These are phyloP conservation scores for Sugiyamaella xylanicola DNA, from an alignment of 1,139 yeast species.

Conservation along the genomic window DNA sequence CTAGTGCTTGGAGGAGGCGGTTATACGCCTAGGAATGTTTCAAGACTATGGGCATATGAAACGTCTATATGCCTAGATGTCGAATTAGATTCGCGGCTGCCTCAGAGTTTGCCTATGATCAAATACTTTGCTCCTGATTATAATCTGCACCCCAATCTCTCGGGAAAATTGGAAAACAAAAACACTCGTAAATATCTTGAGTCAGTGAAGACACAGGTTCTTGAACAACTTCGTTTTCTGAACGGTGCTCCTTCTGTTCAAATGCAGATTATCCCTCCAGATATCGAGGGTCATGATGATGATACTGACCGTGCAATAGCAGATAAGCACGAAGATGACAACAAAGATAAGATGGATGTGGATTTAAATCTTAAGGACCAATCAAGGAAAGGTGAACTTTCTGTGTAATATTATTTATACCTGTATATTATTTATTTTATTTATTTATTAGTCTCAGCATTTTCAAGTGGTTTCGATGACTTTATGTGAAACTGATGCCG, in stretches of 20 bases:
- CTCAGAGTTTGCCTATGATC: slow-evolving; percentile 77
- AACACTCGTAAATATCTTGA: slow-evolving; percentile 84
- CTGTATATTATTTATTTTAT: not conserved
- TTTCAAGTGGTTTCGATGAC: not conserved
- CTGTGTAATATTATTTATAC: not conserved
- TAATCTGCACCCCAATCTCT: slow-evolving; percentile 84
- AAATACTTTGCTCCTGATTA: slow-evolving; percentile 93
- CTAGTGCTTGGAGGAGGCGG: slow-evolving; percentile 97
- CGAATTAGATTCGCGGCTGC: slow-evolving; percentile 71
- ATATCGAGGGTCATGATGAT: slow-evolving; percentile 64
- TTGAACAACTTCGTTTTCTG: slow-evolving; percentile 79
- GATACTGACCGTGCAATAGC: slow-evolving; percentile 56
- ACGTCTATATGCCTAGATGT: slow-evolving; percentile 85
- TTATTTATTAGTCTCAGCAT: not conserved
- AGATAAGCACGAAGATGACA: slow-evolving; percentile 30
- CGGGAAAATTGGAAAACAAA: slow-evolving; percentile 86
- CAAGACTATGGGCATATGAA: slow-evolving; percentile 93
- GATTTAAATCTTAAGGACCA: slow-evolving; percentile 23
- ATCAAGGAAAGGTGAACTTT: slow-evolving; percentile 9
- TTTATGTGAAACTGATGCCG: not conserved
- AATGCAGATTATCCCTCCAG: slow-evolving; percentile 89
- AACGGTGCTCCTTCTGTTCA: slow-evolving; percentile 95
- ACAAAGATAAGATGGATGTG: slow-evolving; percentile 23
- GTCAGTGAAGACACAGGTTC: slow-evolving; percentile 68
- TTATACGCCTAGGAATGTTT: slow-evolving; percentile 92